Evolutionary conservation across 345 rosid genomes (phyloP).

Genomic region (Alliaria petiolata): DNA sequence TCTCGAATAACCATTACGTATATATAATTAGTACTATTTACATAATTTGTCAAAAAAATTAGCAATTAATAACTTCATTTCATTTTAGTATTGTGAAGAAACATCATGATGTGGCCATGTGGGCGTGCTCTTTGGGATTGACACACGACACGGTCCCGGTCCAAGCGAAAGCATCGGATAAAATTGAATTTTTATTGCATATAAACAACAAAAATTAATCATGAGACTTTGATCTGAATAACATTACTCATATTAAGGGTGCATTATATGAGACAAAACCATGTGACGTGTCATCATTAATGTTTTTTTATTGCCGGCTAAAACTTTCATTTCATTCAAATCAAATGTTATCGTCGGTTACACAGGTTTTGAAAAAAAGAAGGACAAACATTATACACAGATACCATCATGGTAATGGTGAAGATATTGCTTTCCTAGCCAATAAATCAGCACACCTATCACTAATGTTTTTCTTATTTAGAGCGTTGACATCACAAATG

Average conservation of each 20-base stretch:
- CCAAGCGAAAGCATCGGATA: not conserved
- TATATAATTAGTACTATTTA: not conserved
- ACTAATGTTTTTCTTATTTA: not conserved
- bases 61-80: not conserved
- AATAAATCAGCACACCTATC: too few relatives aligned
- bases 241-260: not conserved
- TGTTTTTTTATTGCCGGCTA: too few relatives aligned
- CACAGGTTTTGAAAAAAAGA: too few relatives aligned
- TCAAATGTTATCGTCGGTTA: too few relatives aligned
- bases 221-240: slow-evolving; percentile 1
- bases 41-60: not conserved
- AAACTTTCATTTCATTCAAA: too few relatives aligned
- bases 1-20: not conserved
- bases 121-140: slow-evolving; percentile 26
- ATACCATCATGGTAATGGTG: too few relatives aligned
- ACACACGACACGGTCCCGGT: not conserved
- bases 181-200: not conserved
- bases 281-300: not conserved
- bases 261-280: slow-evolving; percentile 5
- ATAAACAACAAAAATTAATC: not conserved
- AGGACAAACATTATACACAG: too few relatives aligned
- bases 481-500: not conserved
- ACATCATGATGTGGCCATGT: slow-evolving; percentile 22
- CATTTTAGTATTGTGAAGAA: not conserved
- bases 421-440: too few relatives aligned